Percentiles rank a stretch among this genome's conserved stretches.
phyloP scores from a whole-genome alignment of 345 rosid species.

The Aquilaria sinensis region DNA sequence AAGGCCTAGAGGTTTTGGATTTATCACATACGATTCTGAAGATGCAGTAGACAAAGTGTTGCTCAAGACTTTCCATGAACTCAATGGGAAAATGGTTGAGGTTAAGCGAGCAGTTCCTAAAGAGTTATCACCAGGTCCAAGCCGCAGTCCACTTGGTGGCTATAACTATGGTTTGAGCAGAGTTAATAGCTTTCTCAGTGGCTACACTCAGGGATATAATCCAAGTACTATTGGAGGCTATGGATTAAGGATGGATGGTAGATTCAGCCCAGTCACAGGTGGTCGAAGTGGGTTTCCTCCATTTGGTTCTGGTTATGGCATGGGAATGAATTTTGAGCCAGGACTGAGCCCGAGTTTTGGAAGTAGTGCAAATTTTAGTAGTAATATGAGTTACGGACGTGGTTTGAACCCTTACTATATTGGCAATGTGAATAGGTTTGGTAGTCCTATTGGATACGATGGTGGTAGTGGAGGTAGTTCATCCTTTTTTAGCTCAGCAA shows the following conservation, averaged over 20 bases:
- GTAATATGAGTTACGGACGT: slow-evolving; percentile 50
- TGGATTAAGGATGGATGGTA: slow-evolving; percentile 61
- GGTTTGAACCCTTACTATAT: slow-evolving; percentile 58
- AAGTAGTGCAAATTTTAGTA: slow-evolving; percentile 43
- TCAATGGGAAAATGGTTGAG: slow-evolving; percentile 80
- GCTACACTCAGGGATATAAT: slow-evolving; percentile 56
- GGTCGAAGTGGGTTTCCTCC: slow-evolving; percentile 63
- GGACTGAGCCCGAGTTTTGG: slow-evolving; percentile 43
- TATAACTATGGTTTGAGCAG: slow-evolving; percentile 57
- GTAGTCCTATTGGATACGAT: slow-evolving; percentile 49
- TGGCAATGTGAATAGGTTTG: slow-evolving; percentile 50
- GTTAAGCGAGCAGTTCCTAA: slow-evolving; percentile 75
- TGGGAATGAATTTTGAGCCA: slow-evolving; percentile 60
- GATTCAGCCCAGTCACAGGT: slow-evolving; percentile 48
- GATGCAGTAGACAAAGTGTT: slow-evolving; percentile 69
- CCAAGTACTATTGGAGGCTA: slow-evolving; percentile 56
- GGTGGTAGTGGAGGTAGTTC: slow-evolving; percentile 61
- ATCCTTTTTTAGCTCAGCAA: slow-evolving; percentile 65
- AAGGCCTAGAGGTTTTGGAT: slow-evolving; percentile 79
- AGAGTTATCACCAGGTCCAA: slow-evolving; percentile 75
- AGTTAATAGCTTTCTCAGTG: slow-evolving; percentile 53
- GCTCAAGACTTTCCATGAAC: slow-evolving; percentile 66
- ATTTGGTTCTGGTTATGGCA: slow-evolving; percentile 53
- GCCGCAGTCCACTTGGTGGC: slow-evolving; percentile 62
- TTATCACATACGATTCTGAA: slow-evolving; percentile 71